These are phyloP conservation scores for Dendrobium chrysotoxum DNA, from an alignment of 106 monocot species.

Conservation along the genomic window DNA sequence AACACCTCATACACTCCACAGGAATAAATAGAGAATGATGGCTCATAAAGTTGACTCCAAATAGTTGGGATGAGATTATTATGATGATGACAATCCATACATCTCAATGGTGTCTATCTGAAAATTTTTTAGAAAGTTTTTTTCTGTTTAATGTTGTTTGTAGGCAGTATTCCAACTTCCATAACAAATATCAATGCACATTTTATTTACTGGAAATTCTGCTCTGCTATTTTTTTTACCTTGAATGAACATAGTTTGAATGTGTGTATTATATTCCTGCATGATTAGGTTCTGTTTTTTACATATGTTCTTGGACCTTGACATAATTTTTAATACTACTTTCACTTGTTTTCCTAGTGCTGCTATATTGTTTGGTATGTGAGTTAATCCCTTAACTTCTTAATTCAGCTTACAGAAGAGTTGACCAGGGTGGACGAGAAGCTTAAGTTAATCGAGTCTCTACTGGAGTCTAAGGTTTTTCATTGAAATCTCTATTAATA, in stretches of 20 bases:
- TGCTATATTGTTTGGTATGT: not conserved
- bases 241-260: not conserved
- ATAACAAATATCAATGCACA: not conserved
- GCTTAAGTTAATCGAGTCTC: constrained; percentile 83
- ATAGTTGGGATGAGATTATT: not conserved
- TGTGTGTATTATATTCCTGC: not conserved
- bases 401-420: constrained; percentile 73
- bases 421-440: constrained; percentile 68
- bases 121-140: not conserved
- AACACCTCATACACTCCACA: not conserved
- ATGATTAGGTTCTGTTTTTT: not conserved
- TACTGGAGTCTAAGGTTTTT: constrained; percentile 72
- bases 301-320: not conserved
- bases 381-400: constrained; percentile 5
- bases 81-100: not conserved
- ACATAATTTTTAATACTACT: not conserved
- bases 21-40: not conserved
- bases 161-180: not conserved
- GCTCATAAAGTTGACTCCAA: not conserved
- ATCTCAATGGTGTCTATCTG: not conserved
- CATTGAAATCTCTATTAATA: not conserved
- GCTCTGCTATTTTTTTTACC: not conserved
- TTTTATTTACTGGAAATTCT: not conserved
- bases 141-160: not conserved
- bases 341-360: not conserved